Conservation (phyloP, 805 yeast species). For the Starmerella sp. region DNA sequence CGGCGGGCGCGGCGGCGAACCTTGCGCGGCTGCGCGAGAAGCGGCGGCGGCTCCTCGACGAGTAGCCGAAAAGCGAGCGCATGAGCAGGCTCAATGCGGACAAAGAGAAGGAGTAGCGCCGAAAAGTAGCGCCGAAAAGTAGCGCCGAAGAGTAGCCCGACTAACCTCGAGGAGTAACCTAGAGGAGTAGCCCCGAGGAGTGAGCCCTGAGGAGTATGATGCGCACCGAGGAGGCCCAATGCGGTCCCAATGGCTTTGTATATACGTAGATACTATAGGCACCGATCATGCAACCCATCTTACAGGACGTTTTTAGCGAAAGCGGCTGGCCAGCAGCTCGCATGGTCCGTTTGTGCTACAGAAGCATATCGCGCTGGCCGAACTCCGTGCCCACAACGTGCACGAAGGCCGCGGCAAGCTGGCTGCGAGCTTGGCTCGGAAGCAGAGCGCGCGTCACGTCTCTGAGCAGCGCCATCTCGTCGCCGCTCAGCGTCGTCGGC, state of each 20-base stretch:
- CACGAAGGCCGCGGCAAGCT: constrained; percentile 11
- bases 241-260: too few species aligned
- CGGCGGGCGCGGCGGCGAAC: constrained; percentile 30
- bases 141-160: too few species aligned
- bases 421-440: background rate
- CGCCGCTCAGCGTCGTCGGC: constrained; percentile 32
- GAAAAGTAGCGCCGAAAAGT: too few species aligned
- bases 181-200: too few species aligned
- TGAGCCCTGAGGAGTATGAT: too few species aligned
- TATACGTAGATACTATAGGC: too few species aligned
- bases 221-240: too few species aligned
- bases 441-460: constrained; percentile 26
- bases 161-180: too few species aligned
- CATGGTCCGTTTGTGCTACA: background rate
- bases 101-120: too few species aligned
- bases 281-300: too few species aligned
- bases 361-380: constrained; percentile 19
- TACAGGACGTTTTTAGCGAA: too few species aligned
- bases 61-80: background rate
- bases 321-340: too few species aligned
- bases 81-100: background rate
- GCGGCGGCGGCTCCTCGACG: constrained; percentile 7
- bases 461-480: constrained; percentile 35
- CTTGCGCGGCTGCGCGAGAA: constrained; percentile 25
- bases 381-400: constrained; percentile 16